Evolutionary conservation across 2,329 filamentous ascomycete genomes (phyloP), one percentile per base, ranked within the genome.

Genomic region (Rhynchosporium secalis): DNA sequence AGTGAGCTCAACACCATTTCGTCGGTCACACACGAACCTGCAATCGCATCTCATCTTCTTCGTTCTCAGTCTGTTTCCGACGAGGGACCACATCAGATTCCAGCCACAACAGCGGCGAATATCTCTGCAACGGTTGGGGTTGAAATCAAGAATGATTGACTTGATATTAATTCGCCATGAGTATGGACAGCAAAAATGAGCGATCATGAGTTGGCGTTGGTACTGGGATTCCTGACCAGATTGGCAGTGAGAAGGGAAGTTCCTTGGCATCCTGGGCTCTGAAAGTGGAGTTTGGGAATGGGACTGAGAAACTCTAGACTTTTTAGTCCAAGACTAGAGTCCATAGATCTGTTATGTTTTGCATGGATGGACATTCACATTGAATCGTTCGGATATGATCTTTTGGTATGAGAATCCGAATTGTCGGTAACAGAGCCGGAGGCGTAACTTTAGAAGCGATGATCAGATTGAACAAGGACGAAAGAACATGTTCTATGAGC

Each of bases 21-120:
- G 5, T 46, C 68, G 0, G 70, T 71, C 41, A 72, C 73, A 12
- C 71, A 70, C 59, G 72, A 74, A 47, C 73, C 73, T 12, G 67
- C 66, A 6, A 71, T 66, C 8, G 63, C 71, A 5, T 75, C 73
- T 8, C 70, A 72, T 47, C 60, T 75, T 12, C 58, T 69, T 29
- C 66, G 69, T 29, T 71, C 71, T 10, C 66, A 69, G 46, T 73
- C 72, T 54, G 62, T 72, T 20, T 73, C 71, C 20, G 72, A 73
- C 63, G 65, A 66, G 13, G 41, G 26, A 29, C 36, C 41, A 13
- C 48, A 47, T 31, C 28, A 36, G 10, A 46, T 60, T 8, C 31
- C 49, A 45, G 41, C 51, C 38, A 12, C 9, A 5, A n/a, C 56
- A 29, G 43, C 40, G 4, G 15, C 31, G n/a, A 4, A 55, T 33